Evolutionary conservation across 768 basidiomycete genomes (phyloP).

Genomic region (Tulasnella sp.): DNA sequence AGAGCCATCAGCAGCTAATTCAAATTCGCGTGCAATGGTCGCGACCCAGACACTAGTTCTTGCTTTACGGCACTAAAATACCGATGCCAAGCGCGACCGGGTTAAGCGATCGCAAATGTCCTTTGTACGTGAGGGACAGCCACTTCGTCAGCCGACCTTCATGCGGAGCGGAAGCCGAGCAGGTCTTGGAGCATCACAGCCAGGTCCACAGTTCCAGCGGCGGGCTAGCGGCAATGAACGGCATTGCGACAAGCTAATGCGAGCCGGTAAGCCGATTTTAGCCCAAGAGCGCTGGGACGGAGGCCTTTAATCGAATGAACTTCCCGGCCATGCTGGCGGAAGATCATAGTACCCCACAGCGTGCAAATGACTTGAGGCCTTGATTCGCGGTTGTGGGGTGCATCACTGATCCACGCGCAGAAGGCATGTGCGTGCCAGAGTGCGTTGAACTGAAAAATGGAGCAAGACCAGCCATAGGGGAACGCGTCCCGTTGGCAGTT

Average conservation of each 20-base stretch:
- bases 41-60: background rate
- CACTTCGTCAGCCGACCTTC: background rate
- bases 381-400: background rate
- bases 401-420: constrained; percentile 1
- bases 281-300: background rate
- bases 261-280: background rate
- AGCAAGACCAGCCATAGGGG: background rate
- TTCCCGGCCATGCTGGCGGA: background rate
- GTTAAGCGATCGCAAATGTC: background rate
- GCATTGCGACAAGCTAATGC: background rate
- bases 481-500: background rate
- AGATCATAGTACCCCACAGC: background rate
- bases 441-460: background rate
- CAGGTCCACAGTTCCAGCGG: background rate
- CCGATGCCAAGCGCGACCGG: background rate
- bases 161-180: background rate
- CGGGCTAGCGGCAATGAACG: background rate
- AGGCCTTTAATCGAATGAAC: background rate
- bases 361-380: constrained; percentile 3
- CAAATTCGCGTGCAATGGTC: background rate
- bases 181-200: background rate
- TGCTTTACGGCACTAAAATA: constrained; percentile 4
- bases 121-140: background rate
- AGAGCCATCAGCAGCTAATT: background rate
- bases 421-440: background rate